These are phyloP conservation scores for Jimgerdemannia flammicorona DNA, from an alignment of 192 early-diverging fungal genomes.

Conservation along the genomic window DNA sequence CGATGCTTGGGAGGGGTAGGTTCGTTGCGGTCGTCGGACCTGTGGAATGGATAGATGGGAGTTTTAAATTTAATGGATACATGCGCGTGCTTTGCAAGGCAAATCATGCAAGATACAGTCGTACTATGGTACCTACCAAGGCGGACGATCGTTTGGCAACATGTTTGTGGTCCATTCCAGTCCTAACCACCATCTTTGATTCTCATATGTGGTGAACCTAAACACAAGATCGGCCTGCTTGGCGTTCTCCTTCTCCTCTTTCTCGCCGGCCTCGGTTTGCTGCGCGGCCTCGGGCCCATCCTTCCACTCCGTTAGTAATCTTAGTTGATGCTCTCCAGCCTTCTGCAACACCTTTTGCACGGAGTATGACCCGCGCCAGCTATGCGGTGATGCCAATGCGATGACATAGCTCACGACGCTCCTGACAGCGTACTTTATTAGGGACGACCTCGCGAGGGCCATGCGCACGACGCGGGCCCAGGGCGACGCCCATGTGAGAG, in stretches of 20 bases:
- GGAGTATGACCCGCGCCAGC: not conserved
- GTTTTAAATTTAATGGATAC: too few species aligned
- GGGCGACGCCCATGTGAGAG: not conserved
- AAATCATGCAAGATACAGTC: too few species aligned
- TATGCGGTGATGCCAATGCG: not conserved
- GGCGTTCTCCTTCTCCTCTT: not conserved
- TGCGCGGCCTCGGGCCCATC: not conserved
- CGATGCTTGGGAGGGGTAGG: conserved; percentile 32
- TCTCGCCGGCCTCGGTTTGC: not conserved
- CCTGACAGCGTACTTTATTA: not conserved
- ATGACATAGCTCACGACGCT: not conserved
- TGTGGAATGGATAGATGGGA: not conserved
- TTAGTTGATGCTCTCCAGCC: not conserved
- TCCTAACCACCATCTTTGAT: conserved; percentile 52
- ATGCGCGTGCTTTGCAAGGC: too few species aligned
- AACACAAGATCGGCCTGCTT: conserved; percentile 25
- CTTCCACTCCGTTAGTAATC: not conserved
- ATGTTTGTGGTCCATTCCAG: conserved; percentile 46
- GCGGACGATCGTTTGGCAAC: conserved; percentile 43
- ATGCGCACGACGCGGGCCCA: not conserved
- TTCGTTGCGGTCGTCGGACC: conserved; percentile 48
- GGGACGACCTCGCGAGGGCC: not conserved
- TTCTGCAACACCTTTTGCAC: not conserved
- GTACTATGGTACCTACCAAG: conserved; percentile 30
- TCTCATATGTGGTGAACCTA: conserved; percentile 46